Base-by-base conservation (phyloP, 306 rosid genomes). In the Corylus heterophylla region DNA sequence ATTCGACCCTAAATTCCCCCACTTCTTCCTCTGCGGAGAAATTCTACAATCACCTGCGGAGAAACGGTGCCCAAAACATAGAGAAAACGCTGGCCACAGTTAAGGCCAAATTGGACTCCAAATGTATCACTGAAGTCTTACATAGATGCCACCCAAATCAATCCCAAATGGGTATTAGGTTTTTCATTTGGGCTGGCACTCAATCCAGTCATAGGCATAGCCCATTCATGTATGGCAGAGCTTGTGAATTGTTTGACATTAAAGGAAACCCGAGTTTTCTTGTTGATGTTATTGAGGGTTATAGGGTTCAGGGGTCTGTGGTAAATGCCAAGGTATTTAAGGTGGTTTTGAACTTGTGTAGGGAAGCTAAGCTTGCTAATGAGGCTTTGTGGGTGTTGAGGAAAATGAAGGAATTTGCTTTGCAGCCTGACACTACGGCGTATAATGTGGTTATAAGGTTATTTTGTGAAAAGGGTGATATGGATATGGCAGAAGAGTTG, bases 141-240 rank as follows among this genome's bases (percentile, higher is more conserved):
- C 73, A 42, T 22, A 88, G 88, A 76, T 95, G 91, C 79, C 77
- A 44, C 76, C 89, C 86, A 59, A 71, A 78, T 31, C 83, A 85
- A 55, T 75, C 88, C 63, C 87, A 80, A 67, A 75, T 85, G 91
- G 97, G 96, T 78, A 78, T 92, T 27, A 78, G 95, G 73, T 91
- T 95, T 84, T 95, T 95, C 83, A 81, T 92, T 45, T 95, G 97
- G 98, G 97, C 94, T 74, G 98, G 97, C 27, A 86, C 86, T 79
- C 97, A 92, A 81, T 69, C 95, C 69, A 87, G 83, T 68, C 91
- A 94, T 54, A 91, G 90, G 81, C 98, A 92, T 76, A 87, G 88
- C 78, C 64, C 84, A 66, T 89, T 69, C 27, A 89, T 84, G 90
- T 95, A 91, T 22, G 81, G 68, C 13, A 89, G 85, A 75, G 94